A percentile compares a stretch with the other conserved stretches of the same genome.
Conservation (phyloP, 345 rosid species). For the Capsella bursapastoris region DNA sequence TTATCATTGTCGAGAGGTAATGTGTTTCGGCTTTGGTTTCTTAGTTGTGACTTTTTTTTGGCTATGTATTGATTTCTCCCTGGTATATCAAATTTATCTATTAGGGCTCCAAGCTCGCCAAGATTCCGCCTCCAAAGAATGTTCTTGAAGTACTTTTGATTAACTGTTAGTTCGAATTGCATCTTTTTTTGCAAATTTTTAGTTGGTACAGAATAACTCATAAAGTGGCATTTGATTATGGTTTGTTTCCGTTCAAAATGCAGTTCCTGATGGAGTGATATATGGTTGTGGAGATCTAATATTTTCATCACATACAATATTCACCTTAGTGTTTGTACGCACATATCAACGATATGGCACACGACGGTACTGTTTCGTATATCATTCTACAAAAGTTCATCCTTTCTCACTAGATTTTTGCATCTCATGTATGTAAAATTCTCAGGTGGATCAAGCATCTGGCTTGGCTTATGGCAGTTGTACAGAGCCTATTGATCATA, state of each 20-base stretch:
- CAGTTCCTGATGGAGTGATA: slow-evolving; percentile 75
- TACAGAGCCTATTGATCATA: slow-evolving; percentile 79
- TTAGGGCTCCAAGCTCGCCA: slow-evolving; percentile 80
- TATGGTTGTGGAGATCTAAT: slow-evolving; percentile 93
- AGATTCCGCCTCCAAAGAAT: slow-evolving; percentile 66
- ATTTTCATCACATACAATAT: slow-evolving; percentile 93
- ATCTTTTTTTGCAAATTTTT: neutral
- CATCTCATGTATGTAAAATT: slow-evolving; percentile 21
- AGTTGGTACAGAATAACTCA: neutral
- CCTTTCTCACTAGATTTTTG: neutral
- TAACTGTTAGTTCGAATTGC: slow-evolving; percentile 54
- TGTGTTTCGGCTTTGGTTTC: neutral
- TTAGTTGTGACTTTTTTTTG: neutral
- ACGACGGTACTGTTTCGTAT: slow-evolving; percentile 50
- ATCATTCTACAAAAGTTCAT: neutral
- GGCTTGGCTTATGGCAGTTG: slow-evolving; percentile 73
- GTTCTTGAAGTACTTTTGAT: slow-evolving; percentile 62
- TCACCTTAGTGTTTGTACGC: slow-evolving; percentile 72
- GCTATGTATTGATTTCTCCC: neutral
- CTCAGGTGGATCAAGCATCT: slow-evolving; percentile 68
- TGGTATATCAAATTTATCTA: slow-evolving; percentile 18
- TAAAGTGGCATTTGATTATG: slow-evolving; percentile 21
- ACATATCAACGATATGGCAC: slow-evolving; percentile 76
- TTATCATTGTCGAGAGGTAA: slow-evolving; percentile 86
- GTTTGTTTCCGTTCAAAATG: slow-evolving; percentile 28